Evolutionary conservation across 2,329 filamentous ascomycete genomes (phyloP), one percentile per base, ranked within the genome.

Genomic region (Exophiala spinifera): DNA sequence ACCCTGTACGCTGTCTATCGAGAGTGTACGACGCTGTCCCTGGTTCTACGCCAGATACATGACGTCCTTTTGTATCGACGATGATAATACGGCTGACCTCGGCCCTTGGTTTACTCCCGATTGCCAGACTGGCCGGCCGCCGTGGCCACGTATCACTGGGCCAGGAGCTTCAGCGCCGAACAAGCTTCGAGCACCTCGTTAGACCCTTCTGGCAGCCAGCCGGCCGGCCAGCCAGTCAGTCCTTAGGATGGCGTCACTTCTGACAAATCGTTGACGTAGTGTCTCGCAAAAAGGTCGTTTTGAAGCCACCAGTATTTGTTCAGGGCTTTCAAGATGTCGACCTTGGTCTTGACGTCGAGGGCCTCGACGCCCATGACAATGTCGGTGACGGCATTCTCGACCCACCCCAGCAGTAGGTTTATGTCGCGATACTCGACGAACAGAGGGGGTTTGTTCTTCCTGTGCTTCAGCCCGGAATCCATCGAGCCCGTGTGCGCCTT

Each of bases 221-320:
- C n/a, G n/a, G n/a, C n/a, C n/a, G n/a, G 33, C 11, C n/a, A n/a
- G n/a, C n/a, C n/a, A n/a, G n/a, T n/a, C n/a, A n/a, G n/a, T n/a
- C n/a, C n/a, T n/a, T n/a, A n/a, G 14, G 28, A 31, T 25, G 36
- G 36, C 17, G 36, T 19, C 13, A 15, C 13, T 15, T n/a, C 36
- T 19, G 36, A 39, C 36, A 39, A n/a, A n/a, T 39, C 36, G 17
- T 46, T 49, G 25, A 56, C 48, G 51, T 67, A 67, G 43, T 67
- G 64, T 46, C 63, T 63, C 43, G 63, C 59, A 53, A 67, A 67
- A 20, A 67, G 52, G 50, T 68, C 66, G 55, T 68, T 68, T 57
- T 68, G 66, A 36, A 68, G 64, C 66, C 66, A 68, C 33, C 67
- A 48, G 37, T 65, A 50, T 57, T 67, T 68, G 56, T 66, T 66